Conservation (phyloP, 129 eudicot genomes). For the Arctium lappa region DNA sequence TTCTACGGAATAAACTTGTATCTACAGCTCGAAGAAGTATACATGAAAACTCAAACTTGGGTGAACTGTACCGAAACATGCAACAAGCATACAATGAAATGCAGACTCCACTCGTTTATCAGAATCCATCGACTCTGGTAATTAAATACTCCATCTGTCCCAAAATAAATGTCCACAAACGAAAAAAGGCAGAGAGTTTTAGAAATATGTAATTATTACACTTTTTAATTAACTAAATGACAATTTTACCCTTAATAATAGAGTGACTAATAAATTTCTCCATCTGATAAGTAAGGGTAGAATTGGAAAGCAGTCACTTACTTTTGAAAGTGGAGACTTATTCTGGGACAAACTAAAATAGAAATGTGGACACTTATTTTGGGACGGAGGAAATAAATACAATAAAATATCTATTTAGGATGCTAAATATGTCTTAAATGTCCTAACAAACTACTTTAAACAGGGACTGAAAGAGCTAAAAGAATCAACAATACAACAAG, state of each 20-base stretch:
- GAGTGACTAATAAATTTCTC: neutral
- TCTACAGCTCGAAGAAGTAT: constrained; percentile 86
- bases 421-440: neutral
- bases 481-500: constrained; percentile 82
- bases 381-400: neutral
- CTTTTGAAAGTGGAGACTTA: neutral
- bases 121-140: constrained; percentile 73
- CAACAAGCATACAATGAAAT: constrained; percentile 78
- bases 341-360: neutral
- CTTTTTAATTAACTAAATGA: neutral
- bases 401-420: neutral
- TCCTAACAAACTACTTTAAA: neutral
- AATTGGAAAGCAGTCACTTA: neutral
- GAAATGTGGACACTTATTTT: neutral
- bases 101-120: constrained; percentile 95
- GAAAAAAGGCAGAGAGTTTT: neutral
- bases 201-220: neutral
- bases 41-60: constrained; percentile 61
- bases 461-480: constrained; percentile 92
- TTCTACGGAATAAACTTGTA: constrained; percentile 87
- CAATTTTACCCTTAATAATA: neutral
- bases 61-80: constrained; percentile 74
- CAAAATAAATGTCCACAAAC: neutral
- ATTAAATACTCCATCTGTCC: neutral
- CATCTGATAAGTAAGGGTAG: neutral